These are phyloP conservation scores for Diaporthe ilicicola DNA, from an alignment of 2,329 filamentous ascomycete species.

Conservation along the genomic window DNA sequence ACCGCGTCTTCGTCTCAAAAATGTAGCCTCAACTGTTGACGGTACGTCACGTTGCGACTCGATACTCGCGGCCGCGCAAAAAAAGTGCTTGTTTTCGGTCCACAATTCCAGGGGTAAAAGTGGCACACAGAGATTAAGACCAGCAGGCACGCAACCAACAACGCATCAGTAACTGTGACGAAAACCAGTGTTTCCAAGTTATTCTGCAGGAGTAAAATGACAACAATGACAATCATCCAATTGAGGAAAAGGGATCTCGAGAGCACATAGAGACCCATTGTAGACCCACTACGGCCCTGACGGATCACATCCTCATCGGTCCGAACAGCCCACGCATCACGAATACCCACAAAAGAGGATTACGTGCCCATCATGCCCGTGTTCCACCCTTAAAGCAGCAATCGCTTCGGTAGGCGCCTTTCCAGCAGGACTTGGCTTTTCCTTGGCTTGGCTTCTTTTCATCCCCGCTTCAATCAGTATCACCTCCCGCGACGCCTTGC, in stretches of 20 bases:
- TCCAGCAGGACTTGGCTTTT: constrained; percentile 26
- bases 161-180: not conserved
- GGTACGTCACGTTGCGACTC: constrained; percentile 1
- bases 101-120: constrained; percentile 27
- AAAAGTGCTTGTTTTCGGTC: constrained; percentile 10
- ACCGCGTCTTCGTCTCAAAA: too few species aligned
- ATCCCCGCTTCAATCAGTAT: not conserved
- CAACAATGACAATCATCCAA: not conserved
- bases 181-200: not conserved
- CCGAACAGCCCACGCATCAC: not conserved
- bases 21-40: not conserved
- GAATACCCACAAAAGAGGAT: constrained; percentile 23
- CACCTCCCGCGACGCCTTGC: not conserved
- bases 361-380: constrained; percentile 20
- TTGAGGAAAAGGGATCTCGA: not conserved
- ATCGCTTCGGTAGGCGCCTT: constrained; percentile 6
- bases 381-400: constrained; percentile 26
- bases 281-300: constrained; percentile 12
- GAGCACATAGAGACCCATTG: constrained; percentile 4
- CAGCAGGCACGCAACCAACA: constrained; percentile 21
- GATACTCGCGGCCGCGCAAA: not conserved
- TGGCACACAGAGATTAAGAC: constrained; percentile 24
- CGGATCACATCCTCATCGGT: constrained; percentile 22
- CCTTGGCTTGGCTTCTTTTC: constrained; percentile 30
- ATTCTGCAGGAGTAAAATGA: not conserved